Percentiles rank a stretch among this genome's conserved stretches.
phyloP scores from a whole-genome alignment of 2,329 filamentous ascomycete species.

The Paracoccidioides lutzii region DNA sequence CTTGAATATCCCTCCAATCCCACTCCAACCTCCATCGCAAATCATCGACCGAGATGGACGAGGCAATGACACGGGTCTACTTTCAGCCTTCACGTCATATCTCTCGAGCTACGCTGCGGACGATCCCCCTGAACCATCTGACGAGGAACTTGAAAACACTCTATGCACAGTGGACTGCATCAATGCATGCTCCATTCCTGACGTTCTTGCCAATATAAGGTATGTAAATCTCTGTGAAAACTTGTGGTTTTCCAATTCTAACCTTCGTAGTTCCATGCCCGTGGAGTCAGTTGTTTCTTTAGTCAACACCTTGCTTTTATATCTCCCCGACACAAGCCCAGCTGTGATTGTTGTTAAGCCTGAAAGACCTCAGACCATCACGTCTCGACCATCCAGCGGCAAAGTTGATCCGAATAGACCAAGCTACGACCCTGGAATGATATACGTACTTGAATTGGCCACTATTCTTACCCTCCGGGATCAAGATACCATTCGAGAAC shows the following conservation, averaged over 20 bases:
- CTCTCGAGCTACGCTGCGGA: conserved; percentile 98
- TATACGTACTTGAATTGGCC: conserved; percentile 84
- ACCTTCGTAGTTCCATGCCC: conserved; percentile 44
- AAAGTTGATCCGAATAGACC: conserved; percentile 45
- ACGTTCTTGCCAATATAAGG: conserved; percentile 72
- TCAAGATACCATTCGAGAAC: conserved; percentile 52
- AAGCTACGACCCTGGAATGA: conserved; percentile 70
- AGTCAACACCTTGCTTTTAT: conserved; percentile 60
- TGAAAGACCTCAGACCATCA: conserved; percentile 55
- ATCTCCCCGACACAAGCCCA: conserved; percentile 72
- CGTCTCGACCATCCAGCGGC: conserved; percentile 45
- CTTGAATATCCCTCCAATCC: conserved; percentile 66
- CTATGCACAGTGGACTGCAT: conserved; percentile 90
- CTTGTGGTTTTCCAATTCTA: conserved; percentile 7
- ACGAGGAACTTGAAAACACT: conserved; percentile 93
- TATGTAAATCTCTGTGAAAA: conserved; percentile 22
- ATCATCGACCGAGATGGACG: conserved; percentile 79
- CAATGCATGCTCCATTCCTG: conserved; percentile 71
- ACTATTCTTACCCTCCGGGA: conserved; percentile 71
- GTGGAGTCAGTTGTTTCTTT: conserved; percentile 46
- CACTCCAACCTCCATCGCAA: conserved; percentile 79
- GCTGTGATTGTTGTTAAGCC: conserved; percentile 81
- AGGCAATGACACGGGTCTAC: conserved; percentile 66
- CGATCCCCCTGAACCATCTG: conserved; percentile 91
- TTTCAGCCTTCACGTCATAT: conserved; percentile 90